These are phyloP conservation scores for Penicillium verrucosum DNA, from an alignment of 2,329 filamentous ascomycete species.

Conservation along the genomic window DNA sequence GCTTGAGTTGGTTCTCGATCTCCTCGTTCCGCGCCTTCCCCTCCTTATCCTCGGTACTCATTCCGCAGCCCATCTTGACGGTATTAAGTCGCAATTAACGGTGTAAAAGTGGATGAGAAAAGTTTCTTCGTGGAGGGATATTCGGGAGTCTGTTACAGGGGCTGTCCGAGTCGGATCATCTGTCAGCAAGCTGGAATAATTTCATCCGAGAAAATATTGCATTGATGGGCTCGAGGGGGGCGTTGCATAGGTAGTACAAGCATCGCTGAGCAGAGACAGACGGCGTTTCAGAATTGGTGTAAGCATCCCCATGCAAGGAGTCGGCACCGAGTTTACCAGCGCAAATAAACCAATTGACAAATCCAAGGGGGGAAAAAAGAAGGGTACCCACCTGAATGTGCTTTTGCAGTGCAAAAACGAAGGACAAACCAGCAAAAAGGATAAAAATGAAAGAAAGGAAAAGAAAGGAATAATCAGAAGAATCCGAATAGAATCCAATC, in stretches of 20 bases:
- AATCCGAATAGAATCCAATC: conserved; percentile 10
- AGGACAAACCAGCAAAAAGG: conserved; percentile 3
- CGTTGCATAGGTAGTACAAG: conserved; percentile 20
- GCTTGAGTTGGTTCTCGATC: conserved; percentile 99
- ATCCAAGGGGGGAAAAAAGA: conserved; percentile 1
- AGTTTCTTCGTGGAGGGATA: neutral
- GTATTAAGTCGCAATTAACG: conserved; percentile 22
- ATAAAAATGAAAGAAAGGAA: conserved; percentile 11
- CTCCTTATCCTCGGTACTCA: conserved; percentile 99
- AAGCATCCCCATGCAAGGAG: conserved; percentile 22
- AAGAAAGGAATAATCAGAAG: conserved; percentile 15
- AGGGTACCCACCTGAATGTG: conserved; percentile 10
- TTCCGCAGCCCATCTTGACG: conserved; percentile 95
- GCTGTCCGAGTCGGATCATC: neutral
- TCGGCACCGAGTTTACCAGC: neutral
- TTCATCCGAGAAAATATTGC: conserved; percentile 8
- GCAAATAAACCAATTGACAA: conserved; percentile 1
- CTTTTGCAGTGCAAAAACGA: conserved; percentile 7
- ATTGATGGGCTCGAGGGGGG: conserved; percentile 12
- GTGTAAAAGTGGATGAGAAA: conserved; percentile 1
- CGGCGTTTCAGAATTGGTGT: conserved; percentile 23
- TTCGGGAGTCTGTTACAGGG: neutral
- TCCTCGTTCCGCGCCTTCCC: conserved; percentile 99
- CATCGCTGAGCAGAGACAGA: conserved; percentile 12
- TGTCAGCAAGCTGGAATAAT: conserved; percentile 6